Percentiles rank a stretch among this genome's conserved stretches.
These are phyloP conservation scores for Ophiostoma australiae DNA, from an alignment of 2,329 filamentous ascomycete genomes.

Conservation along the genomic window DNA sequence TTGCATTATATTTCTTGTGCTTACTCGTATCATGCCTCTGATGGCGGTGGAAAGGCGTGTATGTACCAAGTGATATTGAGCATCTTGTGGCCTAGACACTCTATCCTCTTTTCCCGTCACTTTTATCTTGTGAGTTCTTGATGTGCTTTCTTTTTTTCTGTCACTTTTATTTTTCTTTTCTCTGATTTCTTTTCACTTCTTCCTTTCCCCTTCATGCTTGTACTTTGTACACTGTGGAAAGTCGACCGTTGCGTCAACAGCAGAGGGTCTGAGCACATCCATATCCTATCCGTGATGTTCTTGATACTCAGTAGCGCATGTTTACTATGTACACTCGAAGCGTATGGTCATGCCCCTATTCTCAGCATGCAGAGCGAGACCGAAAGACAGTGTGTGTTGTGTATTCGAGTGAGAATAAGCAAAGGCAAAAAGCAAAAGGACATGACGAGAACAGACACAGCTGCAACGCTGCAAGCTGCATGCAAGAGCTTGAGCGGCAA, in stretches of 20 bases:
- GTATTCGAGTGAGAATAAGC: background rate
- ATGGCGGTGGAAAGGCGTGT: conserved; percentile 1
- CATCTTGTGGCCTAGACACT: background rate
- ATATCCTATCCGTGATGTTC: too few relatives aligned
- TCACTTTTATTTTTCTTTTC: background rate
- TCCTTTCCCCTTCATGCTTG: background rate
- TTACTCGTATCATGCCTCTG: background rate
- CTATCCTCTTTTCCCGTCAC: background rate
- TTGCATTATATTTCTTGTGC: background rate
- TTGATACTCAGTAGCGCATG: too few relatives aligned
- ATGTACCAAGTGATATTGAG: too few relatives aligned
- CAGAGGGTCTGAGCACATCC: background rate
- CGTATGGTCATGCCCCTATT: background rate
- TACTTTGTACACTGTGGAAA: background rate
- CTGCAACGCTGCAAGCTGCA: background rate
- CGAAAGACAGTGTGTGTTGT: background rate
- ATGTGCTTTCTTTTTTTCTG: background rate
- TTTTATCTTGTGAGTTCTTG: background rate
- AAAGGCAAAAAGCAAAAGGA: background rate
- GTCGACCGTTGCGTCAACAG: background rate
- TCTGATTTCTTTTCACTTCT: too few relatives aligned
- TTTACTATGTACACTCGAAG: background rate
- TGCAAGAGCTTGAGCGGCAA: background rate
- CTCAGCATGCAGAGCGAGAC: background rate
- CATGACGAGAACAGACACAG: background rate